A percentile compares a stretch with the other conserved stretches of the same genome.
phyloP scores from a whole-genome alignment of 768 basidiomycete genomes.

The Gymnopilus dilepis region DNA sequence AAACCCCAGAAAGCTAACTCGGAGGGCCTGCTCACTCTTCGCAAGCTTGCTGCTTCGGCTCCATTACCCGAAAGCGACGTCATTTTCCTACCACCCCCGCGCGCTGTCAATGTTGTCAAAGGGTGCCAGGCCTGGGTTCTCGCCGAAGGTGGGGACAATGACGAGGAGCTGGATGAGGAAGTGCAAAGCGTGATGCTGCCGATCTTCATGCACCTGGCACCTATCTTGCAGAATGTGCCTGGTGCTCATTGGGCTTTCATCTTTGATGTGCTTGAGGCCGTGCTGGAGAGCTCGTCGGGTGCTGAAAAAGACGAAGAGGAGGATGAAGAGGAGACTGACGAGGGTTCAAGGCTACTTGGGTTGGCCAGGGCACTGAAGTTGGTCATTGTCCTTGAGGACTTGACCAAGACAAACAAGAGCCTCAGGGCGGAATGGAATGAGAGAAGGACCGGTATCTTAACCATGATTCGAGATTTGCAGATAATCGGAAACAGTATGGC shows the following conservation, averaged over 20 bases:
- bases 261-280: conserved; percentile 87
- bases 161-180: conserved; percentile 77
- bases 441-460: conserved; percentile 55
- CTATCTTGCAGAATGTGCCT: conserved; percentile 84
- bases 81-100: conserved; percentile 81
- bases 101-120: conserved; percentile 88
- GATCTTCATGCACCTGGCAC: conserved; percentile 77
- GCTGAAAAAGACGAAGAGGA: conserved; percentile 13
- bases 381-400: conserved; percentile 69
- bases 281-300: conserved; percentile 60
- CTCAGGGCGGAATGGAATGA: conserved; percentile 74
- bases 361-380: conserved; percentile 76
- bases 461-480: conserved; percentile 65
- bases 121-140: conserved; percentile 83
- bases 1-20: conserved; percentile 64
- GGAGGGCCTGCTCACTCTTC: conserved; percentile 71
- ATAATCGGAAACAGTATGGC: conserved; percentile 58
- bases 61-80: conserved; percentile 81
- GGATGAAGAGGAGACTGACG: conserved; percentile 14
- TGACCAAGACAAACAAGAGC: conserved; percentile 73
- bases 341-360: conserved; percentile 51
- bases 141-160: conserved; percentile 63
- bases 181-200: conserved; percentile 79
- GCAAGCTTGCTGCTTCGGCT: conserved; percentile 72
- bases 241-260: conserved; percentile 94